Evolutionary conservation across 345 rosid species (phyloP).

Genomic region (Raphanus raphanistrum): DNA sequence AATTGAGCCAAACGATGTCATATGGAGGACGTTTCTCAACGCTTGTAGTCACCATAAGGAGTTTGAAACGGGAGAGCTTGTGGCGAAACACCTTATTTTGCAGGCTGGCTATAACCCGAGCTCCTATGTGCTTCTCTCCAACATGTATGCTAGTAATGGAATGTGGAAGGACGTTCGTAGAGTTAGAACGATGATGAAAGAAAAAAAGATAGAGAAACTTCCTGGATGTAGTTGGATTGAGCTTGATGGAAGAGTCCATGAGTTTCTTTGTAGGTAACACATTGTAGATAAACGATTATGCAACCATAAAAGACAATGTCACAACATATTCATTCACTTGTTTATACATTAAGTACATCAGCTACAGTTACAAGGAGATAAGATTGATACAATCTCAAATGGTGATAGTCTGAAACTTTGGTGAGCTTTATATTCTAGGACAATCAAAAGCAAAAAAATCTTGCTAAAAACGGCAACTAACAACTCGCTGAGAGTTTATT

Average conservation of each 20-base stretch:
- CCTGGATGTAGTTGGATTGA: conserved; percentile 69
- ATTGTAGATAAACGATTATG: conserved; percentile 29
- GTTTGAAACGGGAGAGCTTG: conserved; percentile 50
- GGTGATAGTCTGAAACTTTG: neutral
- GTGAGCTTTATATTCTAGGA: conserved; percentile 4
- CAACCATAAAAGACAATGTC: conserved; percentile 9
- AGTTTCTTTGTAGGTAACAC: conserved; percentile 46
- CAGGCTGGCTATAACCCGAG: conserved; percentile 44
- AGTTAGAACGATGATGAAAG: conserved; percentile 56
- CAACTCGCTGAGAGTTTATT: conserved; percentile 36
- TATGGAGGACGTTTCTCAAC: conserved; percentile 54
- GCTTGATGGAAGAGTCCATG: conserved; percentile 52
- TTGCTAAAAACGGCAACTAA: conserved; percentile 17
- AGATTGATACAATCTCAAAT: conserved; percentile 20
- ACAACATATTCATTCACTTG: conserved; percentile 12
- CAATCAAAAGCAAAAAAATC: conserved; percentile 38
- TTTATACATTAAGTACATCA: conserved; percentile 37
- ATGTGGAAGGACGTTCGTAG: conserved; percentile 54
- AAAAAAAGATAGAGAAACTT: conserved; percentile 45
- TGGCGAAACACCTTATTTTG: conserved; percentile 41
- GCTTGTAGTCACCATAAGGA: conserved; percentile 55
- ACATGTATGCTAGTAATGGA: conserved; percentile 54
- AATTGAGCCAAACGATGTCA: conserved; percentile 44
- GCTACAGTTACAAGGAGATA: conserved; percentile 33
- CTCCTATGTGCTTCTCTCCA: conserved; percentile 52